phyloP scores from a whole-genome alignment of 192 early-diverging fungal species.

The Coemansia sp. region DNA sequence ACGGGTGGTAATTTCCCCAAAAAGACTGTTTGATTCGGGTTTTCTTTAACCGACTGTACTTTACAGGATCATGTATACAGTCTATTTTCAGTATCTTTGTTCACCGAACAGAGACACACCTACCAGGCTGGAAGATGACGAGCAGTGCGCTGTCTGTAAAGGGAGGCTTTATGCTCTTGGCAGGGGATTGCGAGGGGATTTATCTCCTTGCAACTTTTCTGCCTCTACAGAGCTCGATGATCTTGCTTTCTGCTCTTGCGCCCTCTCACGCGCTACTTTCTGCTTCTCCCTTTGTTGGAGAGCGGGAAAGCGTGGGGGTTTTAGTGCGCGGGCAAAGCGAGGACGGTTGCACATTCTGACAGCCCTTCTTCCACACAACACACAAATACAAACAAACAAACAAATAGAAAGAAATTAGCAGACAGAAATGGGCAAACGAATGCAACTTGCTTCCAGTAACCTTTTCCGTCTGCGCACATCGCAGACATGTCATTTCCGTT shows the following conservation, averaged over 20 bases:
- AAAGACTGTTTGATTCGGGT: background rate
- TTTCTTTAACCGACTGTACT: constrained; percentile 52
- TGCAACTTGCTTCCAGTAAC: no score
- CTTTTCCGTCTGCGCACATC: background rate
- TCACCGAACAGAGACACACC: constrained; percentile 53
- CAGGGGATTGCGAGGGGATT: background rate
- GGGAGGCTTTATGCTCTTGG: constrained; percentile 27
- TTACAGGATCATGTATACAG: constrained; percentile 58
- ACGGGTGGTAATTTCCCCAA: background rate
- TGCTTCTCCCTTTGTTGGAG: background rate
- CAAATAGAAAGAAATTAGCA: background rate
- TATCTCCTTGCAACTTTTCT: background rate
- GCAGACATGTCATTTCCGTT: background rate
- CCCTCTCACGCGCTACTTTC: constrained; percentile 20
- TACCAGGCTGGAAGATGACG: constrained; percentile 51
- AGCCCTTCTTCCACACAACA: constrained; percentile 14
- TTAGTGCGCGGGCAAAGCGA: constrained; percentile 38
- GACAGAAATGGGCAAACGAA: background rate
- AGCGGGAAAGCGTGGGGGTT: constrained; percentile 17
- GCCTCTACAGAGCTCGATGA: constrained; percentile 24
- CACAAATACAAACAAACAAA: background rate
- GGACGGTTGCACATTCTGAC: constrained; percentile 56
- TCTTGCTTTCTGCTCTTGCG: constrained; percentile 41
- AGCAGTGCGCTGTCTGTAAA: constrained; percentile 53
- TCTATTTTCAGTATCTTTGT: constrained; percentile 56